phyloP scores from a whole-genome alignment of 306 rosid genomes.

The Aeschynomene evenia region DNA sequence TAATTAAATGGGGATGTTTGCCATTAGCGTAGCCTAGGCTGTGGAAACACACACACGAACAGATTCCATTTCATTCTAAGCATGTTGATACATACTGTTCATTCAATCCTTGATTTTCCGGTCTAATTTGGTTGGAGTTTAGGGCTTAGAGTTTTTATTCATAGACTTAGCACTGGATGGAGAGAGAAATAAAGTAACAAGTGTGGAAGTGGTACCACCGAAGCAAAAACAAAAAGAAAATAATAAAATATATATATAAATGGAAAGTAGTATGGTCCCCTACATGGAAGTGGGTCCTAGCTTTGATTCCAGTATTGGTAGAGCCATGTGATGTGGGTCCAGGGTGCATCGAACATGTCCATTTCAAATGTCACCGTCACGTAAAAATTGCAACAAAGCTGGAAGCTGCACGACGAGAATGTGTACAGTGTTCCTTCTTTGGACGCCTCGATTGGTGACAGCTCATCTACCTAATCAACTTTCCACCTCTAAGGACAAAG shows the following conservation, averaged over 20 bases:
- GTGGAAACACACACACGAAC: constrained; percentile 18
- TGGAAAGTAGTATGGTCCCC: constrained; percentile 30
- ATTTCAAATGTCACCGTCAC: constrained; percentile 46
- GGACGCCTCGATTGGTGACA: constrained; percentile 36
- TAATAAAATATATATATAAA: not conserved
- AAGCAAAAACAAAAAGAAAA: too few species aligned
- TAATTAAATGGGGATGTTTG: not conserved
- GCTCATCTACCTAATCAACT: constrained; percentile 32
- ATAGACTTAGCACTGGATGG: not conserved
- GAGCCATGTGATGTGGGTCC: constrained; percentile 76
- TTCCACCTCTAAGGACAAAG: not conserved
- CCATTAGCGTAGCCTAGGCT: not conserved
- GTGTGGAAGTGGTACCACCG: constrained; percentile 26
- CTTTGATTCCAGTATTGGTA: constrained; percentile 37
- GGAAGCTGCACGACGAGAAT: constrained; percentile 34
- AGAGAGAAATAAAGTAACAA: not conserved
- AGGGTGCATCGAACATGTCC: constrained; percentile 34
- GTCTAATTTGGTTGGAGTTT: not conserved
- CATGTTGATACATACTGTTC: not conserved
- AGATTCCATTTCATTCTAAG: not conserved
- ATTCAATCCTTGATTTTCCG: not conserved
- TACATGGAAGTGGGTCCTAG: constrained; percentile 39
- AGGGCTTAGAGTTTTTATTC: not conserved
- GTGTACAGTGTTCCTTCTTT: constrained; percentile 19
- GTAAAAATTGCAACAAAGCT: constrained; percentile 40